Evolutionary conservation across 495 filamentous ascomycete species (phyloP), one percentile per base, ranked within the genome.

Genomic region (Ascodesmis nigricans): DNA sequence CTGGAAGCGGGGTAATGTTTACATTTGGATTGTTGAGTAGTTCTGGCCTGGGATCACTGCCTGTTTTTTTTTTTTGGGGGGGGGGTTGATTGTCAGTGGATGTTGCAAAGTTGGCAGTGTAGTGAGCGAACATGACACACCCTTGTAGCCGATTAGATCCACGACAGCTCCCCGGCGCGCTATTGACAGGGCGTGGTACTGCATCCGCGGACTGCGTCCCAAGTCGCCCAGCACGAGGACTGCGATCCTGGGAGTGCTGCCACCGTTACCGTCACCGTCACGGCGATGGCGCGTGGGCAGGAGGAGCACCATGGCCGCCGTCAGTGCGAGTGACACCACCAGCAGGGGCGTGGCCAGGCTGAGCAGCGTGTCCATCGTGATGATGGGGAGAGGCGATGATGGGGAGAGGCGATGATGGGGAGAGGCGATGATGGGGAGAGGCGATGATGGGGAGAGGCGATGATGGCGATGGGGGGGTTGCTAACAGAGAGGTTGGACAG

Each of bases 201-300:
- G 87, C 87, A 99, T 99, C 39, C 87, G 78, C 16, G 87, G 87
- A 53, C 81, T 91, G 21, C 82, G 69, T 16, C 87, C 87, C 55
- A 99, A 87, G 49, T 99, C 87, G 9, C 87, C 87, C n/a, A 99
- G 65, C 25, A 99, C 87, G n/a, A 95, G 64, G 21, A 99, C 67
- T 48, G 42, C 48, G 23, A 52, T 38, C 6, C 44, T 36, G 10
- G 33, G 18, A n/a, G n/a, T n/a, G n/a, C n/a, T n/a, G n/a, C n/a
- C n/a, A n/a, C n/a, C n/a, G n/a, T n/a, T 9, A 10, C 29, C 10
- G 14, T 31, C 29, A 11, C 1, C 3, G 28, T 15, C 13, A 15
- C 6, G 28, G 28, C 7, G 28, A 17, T 10, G 3, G 29, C 9
- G 10, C 9, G 3, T 9, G 29, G 15, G 29, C 10, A 31, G 15